Evolutionary conservation across 2,329 filamentous ascomycete genomes (phyloP).

Genomic region (Lecanicillium sp.): DNA sequence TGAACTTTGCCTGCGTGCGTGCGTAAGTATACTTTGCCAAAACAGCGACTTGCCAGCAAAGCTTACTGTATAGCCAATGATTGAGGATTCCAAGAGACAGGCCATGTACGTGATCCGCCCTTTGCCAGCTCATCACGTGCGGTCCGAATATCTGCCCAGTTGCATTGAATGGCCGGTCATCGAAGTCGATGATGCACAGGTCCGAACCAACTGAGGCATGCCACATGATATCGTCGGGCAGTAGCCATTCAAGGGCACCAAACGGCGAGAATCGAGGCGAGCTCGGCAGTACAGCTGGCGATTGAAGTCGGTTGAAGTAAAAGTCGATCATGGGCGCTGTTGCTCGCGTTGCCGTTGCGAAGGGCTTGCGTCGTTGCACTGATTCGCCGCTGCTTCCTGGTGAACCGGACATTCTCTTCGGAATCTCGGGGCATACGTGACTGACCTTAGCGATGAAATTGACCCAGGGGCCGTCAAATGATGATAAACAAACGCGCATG

Average conservation of each 20-base stretch:
- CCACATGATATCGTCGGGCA: slow-evolving; percentile 26
- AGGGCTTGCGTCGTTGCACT: not conserved
- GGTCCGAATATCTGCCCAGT: slow-evolving; percentile 31
- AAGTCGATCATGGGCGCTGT: slow-evolving; percentile 24
- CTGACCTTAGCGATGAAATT: not conserved
- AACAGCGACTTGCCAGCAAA: not conserved
- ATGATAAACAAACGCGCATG: not conserved
- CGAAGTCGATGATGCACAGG: slow-evolving; percentile 40
- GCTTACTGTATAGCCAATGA: slow-evolving; percentile 38
- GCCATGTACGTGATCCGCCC: slow-evolving; percentile 27
- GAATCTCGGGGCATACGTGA: too few species aligned
- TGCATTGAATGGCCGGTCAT: slow-evolving; percentile 34
- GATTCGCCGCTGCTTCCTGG: not conserved
- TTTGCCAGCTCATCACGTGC: slow-evolving; percentile 31
- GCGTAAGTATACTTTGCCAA: too few species aligned
- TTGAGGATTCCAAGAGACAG: slow-evolving; percentile 37
- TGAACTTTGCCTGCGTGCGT: slow-evolving; percentile 41
- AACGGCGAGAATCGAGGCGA: slow-evolving; percentile 23
- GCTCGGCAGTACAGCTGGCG: slow-evolving; percentile 24
- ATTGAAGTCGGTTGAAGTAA: slow-evolving; percentile 29
- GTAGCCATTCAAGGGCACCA: slow-evolving; percentile 28
- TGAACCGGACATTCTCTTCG: too few species aligned
- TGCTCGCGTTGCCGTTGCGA: slow-evolving; percentile 13
- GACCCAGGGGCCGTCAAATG: not conserved
- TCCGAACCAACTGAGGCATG: slow-evolving; percentile 30